Base-by-base conservation (phyloP, 495 filamentous ascomycete genomes). In the Antarctomyces pellizariae region DNA sequence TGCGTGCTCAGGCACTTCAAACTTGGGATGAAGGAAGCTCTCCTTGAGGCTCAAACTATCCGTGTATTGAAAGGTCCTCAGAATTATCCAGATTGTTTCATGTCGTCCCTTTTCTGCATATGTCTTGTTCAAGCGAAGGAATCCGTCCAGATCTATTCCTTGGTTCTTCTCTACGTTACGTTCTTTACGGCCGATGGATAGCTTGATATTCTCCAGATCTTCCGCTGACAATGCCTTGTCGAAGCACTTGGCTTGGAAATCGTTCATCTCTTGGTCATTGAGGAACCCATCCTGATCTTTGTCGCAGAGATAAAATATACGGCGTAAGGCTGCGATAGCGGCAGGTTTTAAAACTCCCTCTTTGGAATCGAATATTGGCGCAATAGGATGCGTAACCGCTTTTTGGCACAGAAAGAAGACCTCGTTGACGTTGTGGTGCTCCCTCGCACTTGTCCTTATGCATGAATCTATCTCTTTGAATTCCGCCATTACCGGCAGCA, bases 391-490 rank as follows among this genome's bases (percentile, higher is more conserved):
- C 4, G 82, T 93, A 34, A 97, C 83, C n/a, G 86, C 86, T 42
- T 92, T 92, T 41, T 95, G 84, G 45, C 89, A 95, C 14, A 97
- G 64, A 43, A 89, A 92, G 48, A 97, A 92, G 20, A 79, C 78
- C 50, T 97, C 84, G 39, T 91, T 90, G 34, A 95, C 73, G 50
- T 97, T 97, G 31, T 75, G 71, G 38, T 91, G 76, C 43, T 97
- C 83, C 36, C 80, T 69, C 13, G 89, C 86, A 46, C 84, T 95
- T 1, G 83, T 78, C 25, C 86, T 66, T 44, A 97, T 92, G 47
- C 86, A 93, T 1, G 82, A 89, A 41, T 97, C 86, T 25, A 97
- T 92, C 49, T 97, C 86, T 45, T 92, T 86, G 57, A 95, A 97
- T 48, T 97, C 86, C 22, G 75, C 67, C 86, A 97, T 95, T 36